Evolutionary conservation across 345 rosid genomes (phyloP).

Genomic region (Heritiera littoralis): DNA sequence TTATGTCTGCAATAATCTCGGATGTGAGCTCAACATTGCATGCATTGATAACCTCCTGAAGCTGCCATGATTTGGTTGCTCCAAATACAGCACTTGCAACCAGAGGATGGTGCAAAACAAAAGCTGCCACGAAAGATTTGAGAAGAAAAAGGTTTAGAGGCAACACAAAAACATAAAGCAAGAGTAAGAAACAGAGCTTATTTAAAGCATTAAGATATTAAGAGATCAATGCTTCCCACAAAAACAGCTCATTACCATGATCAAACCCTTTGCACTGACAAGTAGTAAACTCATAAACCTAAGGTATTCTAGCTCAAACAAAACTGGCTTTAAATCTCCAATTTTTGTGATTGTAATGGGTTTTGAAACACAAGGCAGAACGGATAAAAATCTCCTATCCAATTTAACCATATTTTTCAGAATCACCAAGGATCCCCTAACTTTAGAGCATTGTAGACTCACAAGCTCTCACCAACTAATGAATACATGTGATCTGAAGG

Average conservation of each 20-base stretch:
- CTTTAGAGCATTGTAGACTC: background rate
- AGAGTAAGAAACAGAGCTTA: background rate
- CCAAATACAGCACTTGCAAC: conserved; percentile 58
- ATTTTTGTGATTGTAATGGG: background rate
- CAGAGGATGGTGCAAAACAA: conserved; percentile 52
- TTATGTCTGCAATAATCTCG: conserved; percentile 43
- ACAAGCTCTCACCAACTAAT: background rate
- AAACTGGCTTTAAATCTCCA: background rate
- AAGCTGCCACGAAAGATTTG: conserved; percentile 30
- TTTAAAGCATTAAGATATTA: background rate
- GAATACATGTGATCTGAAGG: background rate
- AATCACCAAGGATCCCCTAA: background rate
- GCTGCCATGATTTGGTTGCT: conserved; percentile 53
- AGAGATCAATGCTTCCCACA: background rate
- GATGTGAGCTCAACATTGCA: conserved; percentile 43
- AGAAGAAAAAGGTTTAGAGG: background rate
- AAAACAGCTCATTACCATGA: background rate
- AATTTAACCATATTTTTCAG: background rate
- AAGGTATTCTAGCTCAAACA: background rate
- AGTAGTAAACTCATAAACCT: background rate
- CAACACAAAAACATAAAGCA: background rate
- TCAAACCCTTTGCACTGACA: background rate
- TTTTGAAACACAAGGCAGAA: background rate
- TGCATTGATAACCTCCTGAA: conserved; percentile 41
- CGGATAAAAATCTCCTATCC: background rate